phyloP scores from a whole-genome alignment of 129 eudicot genomes.

The Arctium minus region DNA sequence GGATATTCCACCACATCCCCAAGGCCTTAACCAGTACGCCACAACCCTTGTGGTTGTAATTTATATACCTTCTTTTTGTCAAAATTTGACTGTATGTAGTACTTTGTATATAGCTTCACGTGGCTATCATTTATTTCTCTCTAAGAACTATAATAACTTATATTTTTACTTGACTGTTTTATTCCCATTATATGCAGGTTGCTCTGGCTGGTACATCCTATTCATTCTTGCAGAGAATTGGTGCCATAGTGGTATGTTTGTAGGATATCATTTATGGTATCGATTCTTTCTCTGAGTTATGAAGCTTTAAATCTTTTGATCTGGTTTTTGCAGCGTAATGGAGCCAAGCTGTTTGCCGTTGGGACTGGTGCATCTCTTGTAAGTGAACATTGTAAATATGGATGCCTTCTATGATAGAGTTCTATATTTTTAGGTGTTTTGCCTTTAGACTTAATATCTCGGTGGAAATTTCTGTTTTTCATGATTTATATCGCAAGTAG shows the following conservation, averaged over 20 bases:
- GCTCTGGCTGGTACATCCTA: slow-evolving; percentile 81
- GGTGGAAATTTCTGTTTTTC: not conserved
- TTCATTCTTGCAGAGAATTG: slow-evolving; percentile 80
- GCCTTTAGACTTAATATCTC: not conserved
- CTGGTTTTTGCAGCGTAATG: slow-evolving; percentile 67
- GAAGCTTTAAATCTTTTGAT: slow-evolving; percentile 11
- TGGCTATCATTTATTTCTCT: not conserved
- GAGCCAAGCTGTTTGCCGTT: slow-evolving; percentile 85
- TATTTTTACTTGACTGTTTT: slow-evolving; percentile 7
- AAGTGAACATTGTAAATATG: slow-evolving; percentile 25
- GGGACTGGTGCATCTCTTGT: slow-evolving; percentile 94
- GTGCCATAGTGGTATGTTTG: slow-evolving; percentile 66
- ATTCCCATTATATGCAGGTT: slow-evolving; percentile 34
- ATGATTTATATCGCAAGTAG: not conserved
- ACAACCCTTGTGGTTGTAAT: not conserved
- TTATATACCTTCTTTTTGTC: not conserved
- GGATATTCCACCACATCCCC: too few species aligned
- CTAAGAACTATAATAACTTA: not conserved
- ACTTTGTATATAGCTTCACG: not conserved
- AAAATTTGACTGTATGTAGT: not conserved
- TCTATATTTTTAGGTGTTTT: not conserved
- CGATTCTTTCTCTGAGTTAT: not conserved
- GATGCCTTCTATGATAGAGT: not conserved
- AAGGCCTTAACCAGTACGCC: too few species aligned
- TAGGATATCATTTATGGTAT: not conserved